These are phyloP conservation scores for Populus hybrid DNA, from an alignment of 441 rosid species.

Conservation along the genomic window DNA sequence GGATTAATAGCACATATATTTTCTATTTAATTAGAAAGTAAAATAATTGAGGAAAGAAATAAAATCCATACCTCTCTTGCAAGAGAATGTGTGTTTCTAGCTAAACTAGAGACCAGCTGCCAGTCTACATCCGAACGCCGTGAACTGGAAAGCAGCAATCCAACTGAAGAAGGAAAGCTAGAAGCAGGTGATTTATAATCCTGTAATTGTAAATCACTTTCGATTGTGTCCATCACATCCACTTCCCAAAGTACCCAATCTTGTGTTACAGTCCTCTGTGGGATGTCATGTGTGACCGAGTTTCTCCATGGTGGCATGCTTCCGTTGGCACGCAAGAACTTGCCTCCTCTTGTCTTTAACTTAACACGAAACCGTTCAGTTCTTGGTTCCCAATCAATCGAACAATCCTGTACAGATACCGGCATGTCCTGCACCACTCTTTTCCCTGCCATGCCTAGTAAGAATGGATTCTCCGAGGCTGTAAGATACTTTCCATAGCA, in stretches of 20 bases:
- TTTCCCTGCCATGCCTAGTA: conserved; percentile 66
- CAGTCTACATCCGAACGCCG: neutral
- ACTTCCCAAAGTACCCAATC: conserved; percentile 77
- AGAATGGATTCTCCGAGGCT: conserved; percentile 65
- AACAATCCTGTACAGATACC: conserved; percentile 30
- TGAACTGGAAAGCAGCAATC: neutral
- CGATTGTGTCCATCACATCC: conserved; percentile 47
- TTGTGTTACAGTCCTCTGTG: conserved; percentile 60
- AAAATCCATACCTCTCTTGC: conserved; percentile 1
- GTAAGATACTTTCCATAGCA: conserved; percentile 52
- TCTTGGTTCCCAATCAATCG: conserved; percentile 75
- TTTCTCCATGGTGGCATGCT: conserved; percentile 84
- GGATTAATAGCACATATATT: too few relatives aligned
- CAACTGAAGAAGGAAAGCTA: conserved; percentile 32
- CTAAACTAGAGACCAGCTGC: neutral
- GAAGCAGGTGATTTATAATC: neutral
- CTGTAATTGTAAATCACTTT: conserved; percentile 4
- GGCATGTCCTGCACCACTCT: conserved; percentile 53
- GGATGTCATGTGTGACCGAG: conserved; percentile 73
- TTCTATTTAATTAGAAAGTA: too few relatives aligned
- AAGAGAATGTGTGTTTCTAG: neutral
- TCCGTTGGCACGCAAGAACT: conserved; percentile 72
- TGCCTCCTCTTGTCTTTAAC: conserved; percentile 55
- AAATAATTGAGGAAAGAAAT: too few relatives aligned
- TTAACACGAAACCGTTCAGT: conserved; percentile 42